A percentile compares a stretch with the other conserved stretches of the same genome.
Conservation (phyloP, 768 basidiomycete species). For the Mycena rosella region DNA sequence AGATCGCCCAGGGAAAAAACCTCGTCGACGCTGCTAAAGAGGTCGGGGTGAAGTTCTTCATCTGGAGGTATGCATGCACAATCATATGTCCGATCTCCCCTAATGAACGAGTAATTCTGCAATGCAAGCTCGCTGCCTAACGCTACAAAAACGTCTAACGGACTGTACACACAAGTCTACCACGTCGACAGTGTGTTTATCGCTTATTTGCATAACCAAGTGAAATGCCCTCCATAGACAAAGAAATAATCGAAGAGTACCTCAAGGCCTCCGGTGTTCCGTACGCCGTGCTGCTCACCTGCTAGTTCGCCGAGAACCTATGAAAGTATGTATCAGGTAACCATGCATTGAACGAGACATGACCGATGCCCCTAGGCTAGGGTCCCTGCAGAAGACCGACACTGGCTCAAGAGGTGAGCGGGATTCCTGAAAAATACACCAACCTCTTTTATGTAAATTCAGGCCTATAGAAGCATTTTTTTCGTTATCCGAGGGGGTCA, state of each 20-base stretch:
- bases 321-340: conserved; percentile 9
- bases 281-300: conserved; percentile 6
- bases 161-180: conserved; percentile 12
- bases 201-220: background rate
- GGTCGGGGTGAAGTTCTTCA: conserved; percentile 26
- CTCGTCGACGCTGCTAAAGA: conserved; percentile 28
- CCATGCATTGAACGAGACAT: background rate
- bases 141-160: conserved; percentile 19
- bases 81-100: too few relatives aligned
- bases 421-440: too few relatives aligned
- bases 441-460: too few relatives aligned
- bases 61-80: conserved; percentile 27
- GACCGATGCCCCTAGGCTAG: background rate
- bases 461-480: too few relatives aligned
- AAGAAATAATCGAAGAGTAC: conserved; percentile 15
- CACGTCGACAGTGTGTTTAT: conserved; percentile 28
- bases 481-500: too few relatives aligned
- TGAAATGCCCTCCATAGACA: background rate
- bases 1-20: conserved; percentile 23
- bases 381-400: conserved; percentile 3
- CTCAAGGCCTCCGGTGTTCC: conserved; percentile 25
- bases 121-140: conserved; percentile 22
- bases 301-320: conserved; percentile 28
- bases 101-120: background rate
- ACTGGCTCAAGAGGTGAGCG: too few relatives aligned